phyloP scores from a whole-genome alignment of 2,329 filamentous ascomycete species.

The Curvularia hawaiiensis region DNA sequence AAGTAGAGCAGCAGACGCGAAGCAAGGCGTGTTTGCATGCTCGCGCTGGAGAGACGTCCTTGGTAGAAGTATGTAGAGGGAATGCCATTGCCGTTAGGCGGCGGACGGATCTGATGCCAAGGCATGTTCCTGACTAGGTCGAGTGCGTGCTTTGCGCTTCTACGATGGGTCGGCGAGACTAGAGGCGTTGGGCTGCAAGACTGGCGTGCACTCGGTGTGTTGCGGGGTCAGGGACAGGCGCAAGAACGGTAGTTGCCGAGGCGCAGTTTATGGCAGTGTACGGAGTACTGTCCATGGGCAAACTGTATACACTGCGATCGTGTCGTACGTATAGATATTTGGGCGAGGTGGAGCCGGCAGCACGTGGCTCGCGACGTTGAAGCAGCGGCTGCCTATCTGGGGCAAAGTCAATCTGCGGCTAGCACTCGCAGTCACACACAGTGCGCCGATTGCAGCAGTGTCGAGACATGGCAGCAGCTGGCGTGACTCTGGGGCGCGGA shows the following conservation, averaged over 20 bases:
- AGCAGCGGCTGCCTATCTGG: conserved; percentile 6
- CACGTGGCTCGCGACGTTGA: conserved; percentile 7
- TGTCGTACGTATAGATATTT: not conserved
- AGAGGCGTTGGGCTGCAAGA: conserved; percentile 2
- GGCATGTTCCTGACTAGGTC: not conserved
- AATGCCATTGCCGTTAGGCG: not conserved
- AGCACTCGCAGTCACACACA: conserved; percentile 1
- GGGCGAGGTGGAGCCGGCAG: not conserved
- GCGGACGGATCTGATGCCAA: not conserved
- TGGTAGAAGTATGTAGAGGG: not conserved
- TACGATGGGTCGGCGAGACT: not conserved
- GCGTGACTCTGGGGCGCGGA: not conserved
- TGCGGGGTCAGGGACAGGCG: conserved; percentile 1
- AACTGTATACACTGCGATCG: not conserved
- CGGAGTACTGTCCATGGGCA: too few relatives aligned
- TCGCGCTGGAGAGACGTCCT: not conserved
- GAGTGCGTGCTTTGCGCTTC: not conserved
- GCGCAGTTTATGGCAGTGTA: not conserved
- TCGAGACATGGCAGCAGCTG: not conserved
- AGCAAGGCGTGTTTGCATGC: not conserved
- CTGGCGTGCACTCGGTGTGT: not conserved
- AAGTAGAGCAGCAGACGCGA: not conserved
- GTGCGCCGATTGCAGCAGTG: not conserved
- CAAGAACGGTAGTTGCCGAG: not conserved
- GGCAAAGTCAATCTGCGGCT: conserved; percentile 6